Conservation (phyloP, 805 yeast genomes). For the Myxozyma monticola region DNA sequence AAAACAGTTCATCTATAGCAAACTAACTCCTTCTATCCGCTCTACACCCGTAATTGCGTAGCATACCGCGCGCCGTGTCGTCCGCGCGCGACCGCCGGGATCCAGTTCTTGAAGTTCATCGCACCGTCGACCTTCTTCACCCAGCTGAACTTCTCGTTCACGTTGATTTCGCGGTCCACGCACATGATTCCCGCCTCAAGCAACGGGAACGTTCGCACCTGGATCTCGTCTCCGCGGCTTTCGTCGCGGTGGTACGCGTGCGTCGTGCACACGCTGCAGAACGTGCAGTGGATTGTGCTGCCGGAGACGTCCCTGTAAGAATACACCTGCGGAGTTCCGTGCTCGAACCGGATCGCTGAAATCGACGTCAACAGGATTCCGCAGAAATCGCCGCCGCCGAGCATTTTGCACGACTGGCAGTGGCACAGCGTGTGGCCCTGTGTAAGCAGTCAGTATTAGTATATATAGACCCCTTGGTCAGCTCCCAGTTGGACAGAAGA, state of each 20-base stretch:
- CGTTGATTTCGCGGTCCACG: constrained; percentile 29
- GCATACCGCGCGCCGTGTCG: no score
- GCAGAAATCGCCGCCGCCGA: constrained; percentile 30
- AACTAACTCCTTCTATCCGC: no score
- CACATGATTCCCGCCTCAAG: constrained; percentile 25
- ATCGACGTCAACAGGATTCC: constrained; percentile 27
- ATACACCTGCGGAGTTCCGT: constrained; percentile 27
- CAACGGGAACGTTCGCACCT: constrained; percentile 28
- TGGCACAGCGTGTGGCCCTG: constrained; percentile 30
- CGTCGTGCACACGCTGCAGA: constrained; percentile 29
- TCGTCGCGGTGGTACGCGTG: constrained; percentile 30
- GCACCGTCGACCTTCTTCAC: constrained; percentile 30
- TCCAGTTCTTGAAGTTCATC: constrained; percentile 15
- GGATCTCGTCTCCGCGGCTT: constrained; percentile 28
- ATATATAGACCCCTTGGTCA: background rate
- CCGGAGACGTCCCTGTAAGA: constrained; percentile 20
- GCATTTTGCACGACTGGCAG: constrained; percentile 27
- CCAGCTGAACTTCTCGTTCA: constrained; percentile 26
- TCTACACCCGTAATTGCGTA: no score
- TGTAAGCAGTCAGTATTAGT: background rate
- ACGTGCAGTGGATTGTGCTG: constrained; percentile 24
- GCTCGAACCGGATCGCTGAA: constrained; percentile 24
- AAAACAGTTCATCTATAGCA: no score
- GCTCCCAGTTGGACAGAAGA: background rate
- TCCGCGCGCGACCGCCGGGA: constrained; percentile 27